These are phyloP conservation scores for Fusarium proliferatum DNA, from an alignment of 2,329 filamentous ascomycete species.

Conservation along the genomic window DNA sequence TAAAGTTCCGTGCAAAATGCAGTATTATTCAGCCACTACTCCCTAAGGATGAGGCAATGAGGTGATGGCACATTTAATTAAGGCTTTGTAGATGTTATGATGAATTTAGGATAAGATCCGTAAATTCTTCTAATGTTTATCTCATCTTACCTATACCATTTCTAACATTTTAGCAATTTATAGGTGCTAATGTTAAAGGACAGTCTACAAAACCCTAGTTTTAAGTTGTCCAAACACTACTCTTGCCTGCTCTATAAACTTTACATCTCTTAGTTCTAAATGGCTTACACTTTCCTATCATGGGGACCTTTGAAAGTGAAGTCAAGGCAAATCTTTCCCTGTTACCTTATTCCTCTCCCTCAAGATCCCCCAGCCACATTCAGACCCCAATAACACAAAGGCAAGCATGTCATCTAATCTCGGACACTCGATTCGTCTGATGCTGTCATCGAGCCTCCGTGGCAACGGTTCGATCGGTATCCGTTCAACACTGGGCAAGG, in stretches of 20 bases:
- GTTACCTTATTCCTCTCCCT: accelerated
- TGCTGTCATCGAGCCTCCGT: neutral
- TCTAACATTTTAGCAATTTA: neutral
- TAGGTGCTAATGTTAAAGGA: neutral
- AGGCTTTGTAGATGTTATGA: too few species aligned
- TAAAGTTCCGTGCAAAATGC: neutral
- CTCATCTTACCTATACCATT: neutral
- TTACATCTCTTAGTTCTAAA: neutral
- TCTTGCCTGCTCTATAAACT: accelerated
- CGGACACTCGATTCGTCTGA: accelerated
- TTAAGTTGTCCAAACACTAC: accelerated
- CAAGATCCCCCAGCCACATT: neutral
- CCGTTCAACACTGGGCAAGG: neutral
- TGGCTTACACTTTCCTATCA: neutral
- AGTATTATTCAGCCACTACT: too few species aligned
- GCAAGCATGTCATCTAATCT: neutral
- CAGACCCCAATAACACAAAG: neutral
- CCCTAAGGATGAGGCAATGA: too few species aligned
- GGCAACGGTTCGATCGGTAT: neutral
- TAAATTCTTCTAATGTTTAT: too few species aligned
- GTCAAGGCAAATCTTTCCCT: neutral
- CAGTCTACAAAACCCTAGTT: neutral
- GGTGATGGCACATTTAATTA: too few species aligned
- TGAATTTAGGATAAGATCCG: too few species aligned
- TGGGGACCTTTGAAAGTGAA: neutral